phyloP scores from a whole-genome alignment of 2,329 filamentous ascomycete genomes.

The Mycocentrospora acerina region DNA sequence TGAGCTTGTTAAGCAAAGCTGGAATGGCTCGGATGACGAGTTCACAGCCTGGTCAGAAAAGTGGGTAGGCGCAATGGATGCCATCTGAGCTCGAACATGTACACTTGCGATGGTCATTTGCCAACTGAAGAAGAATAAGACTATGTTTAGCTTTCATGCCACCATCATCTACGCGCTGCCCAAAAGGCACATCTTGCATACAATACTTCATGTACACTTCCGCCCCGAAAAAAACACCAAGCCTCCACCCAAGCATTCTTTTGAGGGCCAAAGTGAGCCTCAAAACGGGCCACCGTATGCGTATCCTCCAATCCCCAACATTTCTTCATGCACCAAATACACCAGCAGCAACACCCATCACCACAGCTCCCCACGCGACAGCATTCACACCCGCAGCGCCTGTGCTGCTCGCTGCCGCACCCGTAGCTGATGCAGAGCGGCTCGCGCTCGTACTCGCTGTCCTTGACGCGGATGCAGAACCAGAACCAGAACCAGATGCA shows the following conservation, averaged over 20 bases:
- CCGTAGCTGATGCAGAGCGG: conserved; percentile 1
- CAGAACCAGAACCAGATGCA: conserved; percentile 7
- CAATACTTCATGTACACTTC: too few relatives aligned
- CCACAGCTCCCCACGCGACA: conserved; percentile 25
- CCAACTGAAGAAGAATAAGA: too few relatives aligned
- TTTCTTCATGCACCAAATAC: conserved; percentile 9
- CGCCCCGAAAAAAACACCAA: too few relatives aligned
- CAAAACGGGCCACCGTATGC: too few relatives aligned
- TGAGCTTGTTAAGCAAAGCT: conserved; percentile 59
- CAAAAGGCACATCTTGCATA: too few relatives aligned
- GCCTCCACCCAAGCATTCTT: too few relatives aligned
- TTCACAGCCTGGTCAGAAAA: conserved; percentile 75
- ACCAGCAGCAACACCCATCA: conserved; percentile 22
- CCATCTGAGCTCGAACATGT: conserved; percentile 18
- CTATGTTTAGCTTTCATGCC: too few relatives aligned
- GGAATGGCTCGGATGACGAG: conserved; percentile 69
- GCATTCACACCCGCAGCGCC: conserved; percentile 23
- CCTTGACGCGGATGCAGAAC: conserved; percentile 4
- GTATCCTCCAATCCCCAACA: not conserved
- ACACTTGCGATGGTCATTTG: too few relatives aligned
- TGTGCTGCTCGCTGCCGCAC: conserved; percentile 7
- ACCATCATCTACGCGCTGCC: not conserved
- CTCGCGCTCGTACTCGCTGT: conserved; percentile 4
- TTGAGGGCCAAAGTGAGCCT: too few relatives aligned
- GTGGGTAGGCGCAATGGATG: conserved; percentile 51